These are phyloP conservation scores for Moniliella sp. DNA, from an alignment of 1,284 basidiomycete genomes.

Conservation along the genomic window DNA sequence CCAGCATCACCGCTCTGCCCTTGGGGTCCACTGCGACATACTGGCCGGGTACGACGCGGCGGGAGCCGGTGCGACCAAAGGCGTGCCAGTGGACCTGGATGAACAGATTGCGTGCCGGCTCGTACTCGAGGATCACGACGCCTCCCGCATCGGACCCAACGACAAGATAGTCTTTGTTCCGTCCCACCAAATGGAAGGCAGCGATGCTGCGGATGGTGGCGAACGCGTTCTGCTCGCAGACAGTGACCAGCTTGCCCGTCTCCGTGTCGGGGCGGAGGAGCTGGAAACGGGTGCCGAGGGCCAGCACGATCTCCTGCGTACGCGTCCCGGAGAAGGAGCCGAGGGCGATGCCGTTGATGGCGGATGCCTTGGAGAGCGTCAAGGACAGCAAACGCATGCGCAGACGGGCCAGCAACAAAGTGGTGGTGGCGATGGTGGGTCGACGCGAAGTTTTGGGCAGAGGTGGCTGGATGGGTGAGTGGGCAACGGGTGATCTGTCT, in stretches of 20 bases:
- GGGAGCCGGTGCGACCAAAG: conserved; percentile 26
- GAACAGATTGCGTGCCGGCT: conserved; percentile 15
- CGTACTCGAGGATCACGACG: conserved; percentile 27
- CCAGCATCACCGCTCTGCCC: conserved; percentile 27
- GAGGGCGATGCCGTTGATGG: conserved; percentile 21
- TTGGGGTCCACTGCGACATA: conserved; percentile 31
- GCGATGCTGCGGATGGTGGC: conserved; percentile 25
- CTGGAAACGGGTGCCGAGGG: conserved; percentile 17
- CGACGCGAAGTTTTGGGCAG: no score
- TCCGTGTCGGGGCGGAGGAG: conserved; percentile 21
- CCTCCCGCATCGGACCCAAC: conserved; percentile 29
- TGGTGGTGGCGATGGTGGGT: no score
- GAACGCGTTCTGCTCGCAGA: conserved; percentile 20
- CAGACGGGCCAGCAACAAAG: no score
- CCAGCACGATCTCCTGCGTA: conserved; percentile 28
- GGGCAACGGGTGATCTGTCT: no score
- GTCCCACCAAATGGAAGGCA: conserved; percentile 23
- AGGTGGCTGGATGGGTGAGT: no score
- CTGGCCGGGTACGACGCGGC: conserved; percentile 28
- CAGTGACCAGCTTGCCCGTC: conserved; percentile 12
- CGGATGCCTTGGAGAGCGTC: conserved; percentile 20
- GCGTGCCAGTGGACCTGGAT: conserved; percentile 27
- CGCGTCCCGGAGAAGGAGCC: conserved; percentile 29
- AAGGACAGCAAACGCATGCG: conserved; percentile 30
- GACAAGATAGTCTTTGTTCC: conserved; percentile 24